Evolutionary conservation across 1,139 yeast species (phyloP).

Genomic region (Sporopachydermia cereana): DNA sequence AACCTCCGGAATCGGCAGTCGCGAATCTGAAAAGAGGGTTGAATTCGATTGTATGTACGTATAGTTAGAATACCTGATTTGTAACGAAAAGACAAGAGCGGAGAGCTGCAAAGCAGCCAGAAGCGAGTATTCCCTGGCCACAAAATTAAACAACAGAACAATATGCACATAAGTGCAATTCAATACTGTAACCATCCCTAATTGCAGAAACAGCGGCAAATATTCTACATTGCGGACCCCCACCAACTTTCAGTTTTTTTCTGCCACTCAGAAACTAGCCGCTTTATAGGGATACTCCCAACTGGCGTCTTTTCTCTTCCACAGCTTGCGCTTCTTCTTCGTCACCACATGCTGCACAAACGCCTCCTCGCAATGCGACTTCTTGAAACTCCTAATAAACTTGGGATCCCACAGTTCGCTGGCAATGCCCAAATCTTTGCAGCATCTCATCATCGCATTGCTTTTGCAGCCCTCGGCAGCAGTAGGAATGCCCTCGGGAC

Average conservation of each 20-base stretch:
- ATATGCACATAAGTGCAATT: too few relatives aligned
- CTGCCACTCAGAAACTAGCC: constrained; percentile 9
- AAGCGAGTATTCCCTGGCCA: too few relatives aligned
- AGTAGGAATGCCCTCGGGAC: constrained; percentile 79
- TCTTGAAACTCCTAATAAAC: constrained; percentile 73
- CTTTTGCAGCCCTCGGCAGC: constrained; percentile 97
- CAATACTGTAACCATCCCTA: not conserved
- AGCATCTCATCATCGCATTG: constrained; percentile 94
- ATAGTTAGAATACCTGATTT: too few relatives aligned
- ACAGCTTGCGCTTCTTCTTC: constrained; percentile 70
- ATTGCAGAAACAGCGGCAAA: not conserved
- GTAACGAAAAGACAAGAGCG: too few relatives aligned
- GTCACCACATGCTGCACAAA: constrained; percentile 78
- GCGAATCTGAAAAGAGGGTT: too few relatives aligned
- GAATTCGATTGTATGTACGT: too few relatives aligned
- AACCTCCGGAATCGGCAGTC: too few relatives aligned
- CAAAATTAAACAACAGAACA: too few relatives aligned
- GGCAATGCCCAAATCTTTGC: constrained; percentile 94
- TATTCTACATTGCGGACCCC: not conserved
- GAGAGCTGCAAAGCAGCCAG: too few relatives aligned
- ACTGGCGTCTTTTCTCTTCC: constrained; percentile 74
- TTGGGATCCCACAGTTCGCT: constrained; percentile 96
- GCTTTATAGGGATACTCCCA: constrained; percentile 69
- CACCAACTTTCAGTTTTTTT: not conserved
- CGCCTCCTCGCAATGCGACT: constrained; percentile 63